Conservation (phyloP, 441 rosid species). For the Erodium trifolium region DNA sequence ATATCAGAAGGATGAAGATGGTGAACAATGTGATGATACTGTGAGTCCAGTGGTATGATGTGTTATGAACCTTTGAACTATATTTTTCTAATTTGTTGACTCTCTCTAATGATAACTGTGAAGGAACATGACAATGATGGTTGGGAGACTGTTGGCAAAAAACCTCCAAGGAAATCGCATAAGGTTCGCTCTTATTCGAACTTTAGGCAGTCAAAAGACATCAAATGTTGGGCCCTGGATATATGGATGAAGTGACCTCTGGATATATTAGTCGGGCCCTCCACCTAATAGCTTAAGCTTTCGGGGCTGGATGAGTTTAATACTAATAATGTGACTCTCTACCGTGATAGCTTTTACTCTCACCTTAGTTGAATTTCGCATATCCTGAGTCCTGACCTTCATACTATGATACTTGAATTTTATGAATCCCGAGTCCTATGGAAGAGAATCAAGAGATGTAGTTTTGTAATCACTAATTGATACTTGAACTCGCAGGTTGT, state of each 20-base stretch:
- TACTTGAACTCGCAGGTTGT: slow-evolving; percentile 33
- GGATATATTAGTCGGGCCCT: too few relatives aligned
- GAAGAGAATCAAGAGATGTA: not conserved
- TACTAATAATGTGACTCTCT: not conserved
- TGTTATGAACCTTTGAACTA: not conserved
- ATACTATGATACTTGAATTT: not conserved
- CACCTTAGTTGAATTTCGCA: not conserved
- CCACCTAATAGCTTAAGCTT: not conserved
- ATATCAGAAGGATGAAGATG: slow-evolving; percentile 25
- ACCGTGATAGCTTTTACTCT: not conserved
- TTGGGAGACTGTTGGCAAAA: slow-evolving; percentile 82
- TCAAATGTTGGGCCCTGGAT: too few relatives aligned
- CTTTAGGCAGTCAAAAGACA: not conserved
- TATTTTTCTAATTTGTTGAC: not conserved
- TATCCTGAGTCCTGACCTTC: not conserved
- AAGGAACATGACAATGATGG: slow-evolving; percentile 48
- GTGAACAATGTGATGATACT: slow-evolving; percentile 19
- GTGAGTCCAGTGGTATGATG: not conserved
- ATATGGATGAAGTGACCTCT: too few relatives aligned
- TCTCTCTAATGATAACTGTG: not conserved
- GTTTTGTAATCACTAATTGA: not conserved
- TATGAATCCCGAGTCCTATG: not conserved
- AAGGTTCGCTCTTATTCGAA: slow-evolving; percentile 33
- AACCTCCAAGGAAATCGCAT: slow-evolving; percentile 46
- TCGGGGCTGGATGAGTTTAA: not conserved